Evolutionary conservation across 495 filamentous ascomycete genomes (phyloP), one percentile per base, ranked within the genome.

Genomic region (Lepidopterella palustris): DNA sequence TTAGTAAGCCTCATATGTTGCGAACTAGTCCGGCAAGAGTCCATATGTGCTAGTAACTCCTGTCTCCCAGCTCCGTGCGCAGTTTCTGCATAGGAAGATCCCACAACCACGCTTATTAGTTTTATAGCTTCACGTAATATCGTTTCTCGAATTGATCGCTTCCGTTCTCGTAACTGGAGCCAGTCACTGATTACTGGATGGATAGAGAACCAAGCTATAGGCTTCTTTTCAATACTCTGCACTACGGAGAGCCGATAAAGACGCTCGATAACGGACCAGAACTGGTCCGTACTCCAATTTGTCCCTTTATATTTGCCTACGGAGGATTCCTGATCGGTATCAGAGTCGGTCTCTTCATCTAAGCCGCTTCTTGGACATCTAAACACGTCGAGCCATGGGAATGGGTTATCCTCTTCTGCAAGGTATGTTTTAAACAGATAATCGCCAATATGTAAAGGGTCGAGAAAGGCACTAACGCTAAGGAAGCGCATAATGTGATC

Each of bases 381-480:
- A 53, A 53, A 53, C 23, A 27, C 24, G 51, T 53, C 51, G 11
- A 53, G 23, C 51, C 51, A 53, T 11, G 24, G 24, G 51, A 53
- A 32, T 28, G 28, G 51, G 8, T 53, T 25, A 28, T 53, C 26
- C 51, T 53, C 28, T 53, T 32, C 51, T 53, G 24, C 26, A 25
- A 53, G 10, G 24, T 53, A 53, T 53, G 24, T 53, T 24, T 53
- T 25, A 21, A 32, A 53, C 23, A 49, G 45, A 49, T 49, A 49
- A 49, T 20, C 8, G 45, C 45, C 45, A 20, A 71, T 61, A 26
- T 59, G 35, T 39, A 45, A 49, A 27, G 21, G 26, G 39, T 71
- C 57, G 24, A 71, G 48, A 53, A 68, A 71, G 45, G 58, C 60
- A 3, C 56, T 26, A 15, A 71, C 47, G 15, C 57, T 70, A 48